Percentiles rank a stretch among this genome's conserved stretches.
Conservation (phyloP, 75 land plant species). For the Adiantum capillusveneris region DNA sequence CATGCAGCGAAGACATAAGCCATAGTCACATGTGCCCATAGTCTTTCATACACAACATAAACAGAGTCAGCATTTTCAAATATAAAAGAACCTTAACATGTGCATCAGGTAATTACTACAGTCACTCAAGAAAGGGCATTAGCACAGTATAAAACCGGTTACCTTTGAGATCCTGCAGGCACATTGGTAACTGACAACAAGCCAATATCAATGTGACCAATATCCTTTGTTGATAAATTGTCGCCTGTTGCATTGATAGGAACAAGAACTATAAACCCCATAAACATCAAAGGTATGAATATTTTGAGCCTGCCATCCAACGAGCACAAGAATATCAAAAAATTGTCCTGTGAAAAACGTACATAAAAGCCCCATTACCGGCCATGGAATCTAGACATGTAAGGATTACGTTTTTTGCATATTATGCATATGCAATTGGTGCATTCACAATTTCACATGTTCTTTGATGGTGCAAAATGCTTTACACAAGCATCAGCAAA, state of each 20-base stretch:
- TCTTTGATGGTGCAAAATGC: too few relatives aligned
- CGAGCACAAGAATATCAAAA: too few relatives aligned
- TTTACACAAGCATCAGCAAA: too few relatives aligned
- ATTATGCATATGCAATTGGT: too few relatives aligned
- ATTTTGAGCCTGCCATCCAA: conserved; percentile 46
- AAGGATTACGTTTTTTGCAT: too few relatives aligned
- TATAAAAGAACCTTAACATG: too few relatives aligned
- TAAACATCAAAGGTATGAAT: conserved; percentile 49
- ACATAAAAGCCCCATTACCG: too few relatives aligned
- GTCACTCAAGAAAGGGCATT: background rate
- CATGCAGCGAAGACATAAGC: conserved; percentile 72
- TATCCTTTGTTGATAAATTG: conserved; percentile 10
- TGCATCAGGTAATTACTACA: too few relatives aligned
- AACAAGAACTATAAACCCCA: conserved; percentile 44
- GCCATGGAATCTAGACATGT: too few relatives aligned
- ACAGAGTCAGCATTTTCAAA: too few relatives aligned
- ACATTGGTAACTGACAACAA: conserved; percentile 52
- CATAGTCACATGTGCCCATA: conserved; percentile 72
- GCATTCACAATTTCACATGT: too few relatives aligned
- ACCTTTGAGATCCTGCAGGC: conserved; percentile 47
- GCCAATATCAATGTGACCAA: conserved; percentile 36
- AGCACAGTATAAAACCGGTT: background rate
- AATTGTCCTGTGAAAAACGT: too few relatives aligned
- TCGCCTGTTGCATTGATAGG: conserved; percentile 51
- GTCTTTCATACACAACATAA: conserved; percentile 24